Evolutionary conservation across 2,329 filamentous ascomycete genomes (phyloP), one percentile per base, ranked within the genome.

Genomic region (Gnomoniopsis sp.): DNA sequence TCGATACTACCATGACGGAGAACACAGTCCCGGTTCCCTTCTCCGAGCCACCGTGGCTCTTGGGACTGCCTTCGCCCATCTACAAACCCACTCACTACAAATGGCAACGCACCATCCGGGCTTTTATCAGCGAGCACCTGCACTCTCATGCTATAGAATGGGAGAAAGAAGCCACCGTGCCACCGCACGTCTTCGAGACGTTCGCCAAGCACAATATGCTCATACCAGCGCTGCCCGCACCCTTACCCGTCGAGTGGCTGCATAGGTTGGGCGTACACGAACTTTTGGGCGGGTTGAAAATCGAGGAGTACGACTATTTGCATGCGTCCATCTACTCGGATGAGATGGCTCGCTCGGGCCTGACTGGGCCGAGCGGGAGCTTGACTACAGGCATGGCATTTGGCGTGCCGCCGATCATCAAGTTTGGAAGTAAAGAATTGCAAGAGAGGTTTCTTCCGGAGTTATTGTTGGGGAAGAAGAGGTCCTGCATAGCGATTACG

Each of bases 401-500:
- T 68, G 89, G 88, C 6, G 80, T 91, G 1, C 87, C 89, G 0
- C 87, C 88, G 0, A 80, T 91, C 49, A 69, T 90, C 66, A 89
- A 90, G 67, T 91, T 87, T 68, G 88, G 85, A 11, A 82, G 75
- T 66, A 71, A 74, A 55, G 70, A 82, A 64, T 73, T 91, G 26
- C 86, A 90, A 70, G 83, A 87, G 63, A 77, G 79, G 11, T 86
- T 88, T 63, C 74, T 92, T 8, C 88, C 88, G 0, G 87, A 89
- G 53, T 76, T 91, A 0, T 75, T 92, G 14, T 81, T 79, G 0
- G 87, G 87, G 7, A 80, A 79, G 68, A 90, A 86, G 72, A 77
- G 88, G 46, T 79, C 79, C 15, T 92, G 89, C 67, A 91, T 93
- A 64, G 89, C 89, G 11, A 91, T 93, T 65, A 93, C 89, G 0